Evolutionary conservation across 176 grass and related monocot species (phyloP).

Genomic region (Phragmites australis): DNA sequence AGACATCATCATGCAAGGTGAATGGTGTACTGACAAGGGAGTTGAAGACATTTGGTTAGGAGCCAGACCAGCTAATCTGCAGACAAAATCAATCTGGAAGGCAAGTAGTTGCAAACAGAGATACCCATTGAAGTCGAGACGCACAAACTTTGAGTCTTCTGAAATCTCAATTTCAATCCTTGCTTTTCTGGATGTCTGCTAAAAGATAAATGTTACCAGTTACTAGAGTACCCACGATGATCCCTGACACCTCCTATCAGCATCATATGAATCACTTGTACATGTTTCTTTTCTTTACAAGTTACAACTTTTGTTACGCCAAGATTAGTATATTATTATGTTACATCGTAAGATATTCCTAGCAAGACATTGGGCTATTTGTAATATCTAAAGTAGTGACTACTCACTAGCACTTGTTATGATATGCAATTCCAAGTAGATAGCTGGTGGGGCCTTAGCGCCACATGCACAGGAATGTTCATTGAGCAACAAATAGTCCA

Average conservation of each 20-base stretch:
- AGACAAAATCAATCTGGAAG: neutral
- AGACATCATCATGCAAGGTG: conserved; percentile 79
- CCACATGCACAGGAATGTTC: neutral
- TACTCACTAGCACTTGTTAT: conserved; percentile 3
- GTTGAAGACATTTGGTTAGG: conserved; percentile 22
- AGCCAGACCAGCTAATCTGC: neutral
- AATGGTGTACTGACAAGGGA: conserved; percentile 69
- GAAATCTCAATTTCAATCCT: conserved; percentile 92
- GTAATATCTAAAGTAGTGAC: conserved; percentile 23
- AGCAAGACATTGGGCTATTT: neutral
- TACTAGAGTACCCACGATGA: neutral
- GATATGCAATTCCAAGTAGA: conserved; percentile 14
- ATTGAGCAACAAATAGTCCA: conserved; percentile 10
- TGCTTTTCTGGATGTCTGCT: conserved; percentile 69
- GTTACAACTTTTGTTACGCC: neutral
- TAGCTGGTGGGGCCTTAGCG: neutral
- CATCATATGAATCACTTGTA: too few species aligned
- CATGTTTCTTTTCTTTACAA: too few species aligned
- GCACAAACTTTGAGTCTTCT: conserved; percentile 64
- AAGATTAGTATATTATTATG: neutral
- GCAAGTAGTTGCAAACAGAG: neutral
- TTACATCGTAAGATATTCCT: conserved; percentile 18
- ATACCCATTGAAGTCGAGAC: conserved; percentile 85
- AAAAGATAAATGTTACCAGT: conserved; percentile 36
- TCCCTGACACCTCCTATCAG: too few species aligned